Evolutionary conservation across 225 moss, liverwort and hornwort genomes (phyloP).

Genomic region (Antitrichia curtipendula): DNA sequence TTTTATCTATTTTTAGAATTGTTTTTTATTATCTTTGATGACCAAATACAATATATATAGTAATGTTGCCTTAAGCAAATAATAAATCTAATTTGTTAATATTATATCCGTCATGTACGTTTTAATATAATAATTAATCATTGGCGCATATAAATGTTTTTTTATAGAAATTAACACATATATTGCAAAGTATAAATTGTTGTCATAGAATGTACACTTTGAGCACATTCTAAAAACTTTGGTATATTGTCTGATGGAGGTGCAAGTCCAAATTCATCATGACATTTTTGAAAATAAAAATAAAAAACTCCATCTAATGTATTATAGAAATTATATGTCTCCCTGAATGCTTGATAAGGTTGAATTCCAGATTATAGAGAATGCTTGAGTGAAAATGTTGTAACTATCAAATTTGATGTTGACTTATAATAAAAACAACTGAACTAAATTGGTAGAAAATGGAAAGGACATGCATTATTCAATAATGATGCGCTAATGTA

Average conservation of each 20-base stretch:
- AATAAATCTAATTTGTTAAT: neutral
- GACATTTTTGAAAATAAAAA: neutral
- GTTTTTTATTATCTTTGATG: too few species aligned
- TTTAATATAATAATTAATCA: too few species aligned
- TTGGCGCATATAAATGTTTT: neutral
- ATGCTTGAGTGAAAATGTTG: fast-evolving
- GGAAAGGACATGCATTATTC: neutral
- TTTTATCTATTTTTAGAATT: too few species aligned
- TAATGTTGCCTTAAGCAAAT: neutral
- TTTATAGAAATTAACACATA: neutral
- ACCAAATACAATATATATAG: too few species aligned
- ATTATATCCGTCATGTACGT: neutral
- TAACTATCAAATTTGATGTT: neutral
- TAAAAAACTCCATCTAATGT: neutral
- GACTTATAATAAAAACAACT: neutral
- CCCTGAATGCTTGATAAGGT: neutral
- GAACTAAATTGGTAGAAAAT: too few species aligned
- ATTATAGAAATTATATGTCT: neutral
- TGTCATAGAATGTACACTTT: neutral
- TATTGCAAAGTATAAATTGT: neutral
- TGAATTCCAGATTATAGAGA: neutral
- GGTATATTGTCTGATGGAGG: neutral
- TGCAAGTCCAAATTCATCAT: neutral
- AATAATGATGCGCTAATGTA: neutral
- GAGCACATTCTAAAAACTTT: neutral